A percentile compares a stretch with the other conserved stretches of the same genome.
These are phyloP conservation scores for Tolypocladium endophyticum DNA, from an alignment of 2,329 filamentous ascomycete species.

Conservation along the genomic window DNA sequence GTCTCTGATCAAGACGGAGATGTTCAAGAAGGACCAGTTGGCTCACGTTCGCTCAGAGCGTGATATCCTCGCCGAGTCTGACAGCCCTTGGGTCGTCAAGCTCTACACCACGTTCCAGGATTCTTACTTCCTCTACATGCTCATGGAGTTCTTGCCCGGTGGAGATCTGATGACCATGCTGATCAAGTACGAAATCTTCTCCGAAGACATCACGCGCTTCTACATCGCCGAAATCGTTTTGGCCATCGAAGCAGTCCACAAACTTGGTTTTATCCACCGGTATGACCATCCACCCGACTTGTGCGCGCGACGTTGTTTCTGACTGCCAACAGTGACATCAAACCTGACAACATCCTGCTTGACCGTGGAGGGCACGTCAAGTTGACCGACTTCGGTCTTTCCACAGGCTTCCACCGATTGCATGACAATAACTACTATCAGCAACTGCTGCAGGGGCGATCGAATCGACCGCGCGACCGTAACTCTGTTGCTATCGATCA, in stretches of 20 bases:
- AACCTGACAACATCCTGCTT: slow-evolving; percentile 95
- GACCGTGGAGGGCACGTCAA: slow-evolving; percentile 96
- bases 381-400: slow-evolving; percentile 94
- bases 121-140: slow-evolving; percentile 89
- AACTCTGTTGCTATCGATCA: slow-evolving; percentile 95
- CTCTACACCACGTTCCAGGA: slow-evolving; percentile 98
- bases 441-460: slow-evolving; percentile 76
- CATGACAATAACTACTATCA: slow-evolving; percentile 99
- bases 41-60: slow-evolving; percentile 95
- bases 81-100: slow-evolving; percentile 99
- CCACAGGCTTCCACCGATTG: slow-evolving; percentile 94
- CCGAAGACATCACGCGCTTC: slow-evolving; percentile 95
- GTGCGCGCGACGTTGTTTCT: background rate
- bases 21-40: slow-evolving; percentile 99
- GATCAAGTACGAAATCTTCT: slow-evolving; percentile 99
- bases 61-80: slow-evolving; percentile 96
- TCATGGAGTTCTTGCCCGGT: slow-evolving; percentile 98
- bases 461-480: slow-evolving; percentile 65
- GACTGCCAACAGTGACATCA: slow-evolving; percentile 66
- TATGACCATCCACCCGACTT: slow-evolving; percentile 26
- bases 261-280: slow-evolving; percentile 97
- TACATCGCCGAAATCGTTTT: slow-evolving; percentile 98
- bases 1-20: slow-evolving; percentile 95
- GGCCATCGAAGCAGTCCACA: slow-evolving; percentile 97
- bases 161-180: slow-evolving; percentile 99